Base-by-base conservation (phyloP, 768 basidiomycete genomes). In the Leccinum olivaceopallidum region DNA sequence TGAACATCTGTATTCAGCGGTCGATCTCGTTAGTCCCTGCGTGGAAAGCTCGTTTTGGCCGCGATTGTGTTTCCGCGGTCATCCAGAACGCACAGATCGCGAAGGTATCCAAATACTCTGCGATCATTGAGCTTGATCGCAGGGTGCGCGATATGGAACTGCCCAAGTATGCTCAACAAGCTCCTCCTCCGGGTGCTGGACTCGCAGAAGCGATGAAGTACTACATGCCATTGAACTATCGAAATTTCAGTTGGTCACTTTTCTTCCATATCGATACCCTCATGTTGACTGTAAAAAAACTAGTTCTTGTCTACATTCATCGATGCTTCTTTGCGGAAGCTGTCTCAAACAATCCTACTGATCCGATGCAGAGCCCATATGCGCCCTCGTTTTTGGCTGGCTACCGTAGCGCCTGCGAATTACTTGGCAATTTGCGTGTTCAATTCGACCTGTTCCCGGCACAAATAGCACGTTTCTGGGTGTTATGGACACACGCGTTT, bases 301-400 rank as follows among this genome's bases (percentile, higher is more conserved):
- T 59, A 90, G 88, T 86, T n/a, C 77, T 90, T 34, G 74, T 90
- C 9, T 89, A 89, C 68, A 81, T 90, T 54, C 88, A 90, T 69
- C 86, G 89, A 16, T 85, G 86, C 65, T 90, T 88, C 77, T 89
- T 91, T 64, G 86, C 88, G 4, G 85, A 89, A 67, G 89, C 88
- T 4, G 79, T 91, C 37, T 78, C 80, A 24, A 87, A 82, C 55
- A 81, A 82, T 60, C 84, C 90, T 5, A 72, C 74, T 6, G 84
- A 90, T 71, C 90, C 90, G 24, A 83, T 91, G 72, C 83, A 82
- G 70, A 87, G 85, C 64, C 83, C 78, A 58, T 89, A 85, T 64
- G 85, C 84, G 7, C 83, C 85, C 4, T 86, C 86, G 4, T 87
- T 88, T 71, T 74, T 89, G 44, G 85, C 87, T 9, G 87, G 86